phyloP scores from a whole-genome alignment of 2,329 filamentous ascomycete species.

The Cyphellophora attinorum region DNA sequence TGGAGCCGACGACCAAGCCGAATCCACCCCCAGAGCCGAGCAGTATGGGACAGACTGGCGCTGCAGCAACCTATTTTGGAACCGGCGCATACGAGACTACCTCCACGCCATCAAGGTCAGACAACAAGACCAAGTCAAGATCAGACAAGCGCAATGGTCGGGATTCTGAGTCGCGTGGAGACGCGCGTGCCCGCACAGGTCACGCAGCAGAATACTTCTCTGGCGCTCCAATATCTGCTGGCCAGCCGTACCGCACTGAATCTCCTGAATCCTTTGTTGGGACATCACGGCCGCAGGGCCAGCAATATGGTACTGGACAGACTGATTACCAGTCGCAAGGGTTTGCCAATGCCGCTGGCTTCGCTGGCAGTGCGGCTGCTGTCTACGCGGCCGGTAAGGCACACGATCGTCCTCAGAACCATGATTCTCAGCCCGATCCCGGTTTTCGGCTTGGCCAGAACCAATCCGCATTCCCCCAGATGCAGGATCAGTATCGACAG shows the following conservation, averaged over 20 bases:
- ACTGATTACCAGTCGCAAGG: too few relatives aligned
- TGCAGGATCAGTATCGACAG: constrained; percentile 26
- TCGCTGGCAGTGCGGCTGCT: neutral
- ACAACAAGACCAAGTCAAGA: constrained; percentile 11
- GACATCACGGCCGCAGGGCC: constrained; percentile 2
- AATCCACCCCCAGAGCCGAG: constrained; percentile 53
- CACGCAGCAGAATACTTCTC: neutral
- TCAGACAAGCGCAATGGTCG: neutral
- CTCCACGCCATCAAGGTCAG: constrained; percentile 21
- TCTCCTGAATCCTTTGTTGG: neutral
- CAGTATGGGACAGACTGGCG: constrained; percentile 34
- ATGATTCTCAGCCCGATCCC: neutral
- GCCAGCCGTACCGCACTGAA: neutral
- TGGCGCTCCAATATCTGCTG: neutral
- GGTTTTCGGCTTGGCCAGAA: constrained; percentile 14
- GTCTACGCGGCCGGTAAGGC: constrained; percentile 11
- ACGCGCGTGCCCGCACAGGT: too few relatives aligned
- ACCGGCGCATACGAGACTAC: constrained; percentile 16
- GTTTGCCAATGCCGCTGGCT: neutral
- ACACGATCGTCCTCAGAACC: constrained; percentile 4
- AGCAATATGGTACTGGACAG: too few relatives aligned
- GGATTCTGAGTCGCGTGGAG: neutral
- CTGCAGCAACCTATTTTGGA: constrained; percentile 50
- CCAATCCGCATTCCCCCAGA: constrained; percentile 15
- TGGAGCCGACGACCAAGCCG: constrained; percentile 39